Evolutionary conservation across 306 rosid genomes (phyloP), one percentile per base, ranked within the genome.

Genomic region (Ormosia emarginata): DNA sequence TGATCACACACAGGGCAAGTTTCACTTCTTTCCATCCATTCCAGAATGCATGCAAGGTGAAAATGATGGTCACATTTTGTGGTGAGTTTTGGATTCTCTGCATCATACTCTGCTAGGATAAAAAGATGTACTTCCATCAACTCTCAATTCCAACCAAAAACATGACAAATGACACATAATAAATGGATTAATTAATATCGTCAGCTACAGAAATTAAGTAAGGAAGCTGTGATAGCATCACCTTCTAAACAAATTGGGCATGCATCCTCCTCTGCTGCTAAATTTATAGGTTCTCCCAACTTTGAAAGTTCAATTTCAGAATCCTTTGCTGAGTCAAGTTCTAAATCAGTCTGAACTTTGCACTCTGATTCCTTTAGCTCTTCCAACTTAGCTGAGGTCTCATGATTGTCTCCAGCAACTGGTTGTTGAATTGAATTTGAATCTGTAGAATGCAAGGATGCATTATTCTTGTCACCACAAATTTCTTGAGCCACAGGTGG

Each of bases 221-320:
- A 57, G 76, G 75, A 72, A 78, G 62, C 47, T 62, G 5, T 17
- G 64, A 15, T 50, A 67, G 72, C 71, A 63, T 89, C 85, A 96
- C 99, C 99, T 83, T 96, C 99, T 90, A 96, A 92, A 89, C 99
- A 96, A 82, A 88, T 91, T 46, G 98, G 99, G 81, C 99, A 96
- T 57, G 8, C 84, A 75, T 94, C 99, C 85, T 92, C 98, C 83
- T 96, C 98, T 76, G 90, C 97, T 2, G 70, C 88, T 68, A 88
- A 74, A 79, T 15, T 78, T 63, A 81, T 58, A 80, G 92, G 70
- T 57, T 92, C 87, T 64, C 76, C 91, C n/a, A 84, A 43, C 70
- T 93, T 90, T 17, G 90, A 61, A 74, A 84, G 91, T 90, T 89
- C 97, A 88, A 85, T 82, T 75, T 95, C 97, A 24, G 95, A 80